Conservation (phyloP, 2,329 filamentous ascomycete species). For the Colletotrichum musae region DNA sequence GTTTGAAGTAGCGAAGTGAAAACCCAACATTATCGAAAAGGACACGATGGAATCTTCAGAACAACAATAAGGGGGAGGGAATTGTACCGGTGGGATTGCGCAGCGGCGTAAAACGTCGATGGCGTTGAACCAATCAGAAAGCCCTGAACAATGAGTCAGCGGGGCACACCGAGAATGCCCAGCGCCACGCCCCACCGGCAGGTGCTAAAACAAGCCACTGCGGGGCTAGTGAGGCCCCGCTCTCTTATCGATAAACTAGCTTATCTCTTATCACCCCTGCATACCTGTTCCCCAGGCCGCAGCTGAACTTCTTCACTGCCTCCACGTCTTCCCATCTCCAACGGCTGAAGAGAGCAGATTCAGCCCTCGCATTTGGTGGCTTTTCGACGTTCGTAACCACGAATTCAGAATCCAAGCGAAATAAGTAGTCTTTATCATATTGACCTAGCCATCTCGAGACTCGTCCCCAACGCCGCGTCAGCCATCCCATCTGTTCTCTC, state of each 20-base stretch:
- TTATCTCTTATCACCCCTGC: neutral
- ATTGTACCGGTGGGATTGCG: neutral
- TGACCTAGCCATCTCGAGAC: neutral
- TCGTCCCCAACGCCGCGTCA: neutral
- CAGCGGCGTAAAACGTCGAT: conserved; percentile 2
- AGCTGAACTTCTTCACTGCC: neutral
- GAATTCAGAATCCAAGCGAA: neutral
- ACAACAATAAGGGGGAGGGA: no score
- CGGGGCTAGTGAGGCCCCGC: no score
- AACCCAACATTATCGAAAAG: no score
- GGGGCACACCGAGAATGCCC: conserved; percentile 1
- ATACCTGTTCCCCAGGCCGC: no score
- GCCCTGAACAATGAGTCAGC: conserved; percentile 1
- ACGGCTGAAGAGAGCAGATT: no score
- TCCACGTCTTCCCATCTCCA: neutral
- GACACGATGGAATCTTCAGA: no score
- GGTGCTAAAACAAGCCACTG: neutral
- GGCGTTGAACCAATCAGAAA: neutral
- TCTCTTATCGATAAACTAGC: neutral
- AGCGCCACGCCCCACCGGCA: neutral
- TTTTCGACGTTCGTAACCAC: neutral
- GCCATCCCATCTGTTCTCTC: neutral
- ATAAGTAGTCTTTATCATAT: neutral
- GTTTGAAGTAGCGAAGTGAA: no score
- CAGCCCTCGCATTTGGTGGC: neutral